Evolutionary conservation across 2,329 filamentous ascomycete species (phyloP).

Genomic region (Fusarium anguioides): DNA sequence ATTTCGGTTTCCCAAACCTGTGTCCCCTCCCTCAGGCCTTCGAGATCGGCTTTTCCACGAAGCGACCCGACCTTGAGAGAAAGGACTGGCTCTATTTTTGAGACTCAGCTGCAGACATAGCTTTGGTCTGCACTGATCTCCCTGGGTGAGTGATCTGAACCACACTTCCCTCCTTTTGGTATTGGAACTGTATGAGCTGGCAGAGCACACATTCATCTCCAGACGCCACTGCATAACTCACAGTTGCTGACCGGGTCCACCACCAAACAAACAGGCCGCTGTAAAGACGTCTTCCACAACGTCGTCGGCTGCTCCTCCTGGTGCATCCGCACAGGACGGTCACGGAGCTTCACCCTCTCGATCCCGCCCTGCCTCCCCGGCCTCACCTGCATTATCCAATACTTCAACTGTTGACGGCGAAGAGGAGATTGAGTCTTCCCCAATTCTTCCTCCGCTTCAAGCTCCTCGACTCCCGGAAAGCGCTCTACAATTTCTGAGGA

Average conservation of each 20-base stretch:
- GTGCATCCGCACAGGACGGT: constrained; percentile 71
- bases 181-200: constrained; percentile 31
- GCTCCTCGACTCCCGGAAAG: constrained; percentile 68
- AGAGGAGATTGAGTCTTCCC: constrained; percentile 66
- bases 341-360: constrained; percentile 52
- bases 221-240: constrained; percentile 41
- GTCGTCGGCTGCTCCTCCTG: constrained; percentile 63
- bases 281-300: constrained; percentile 68
- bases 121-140: constrained; percentile 73
- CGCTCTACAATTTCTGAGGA: constrained; percentile 65
- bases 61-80: constrained; percentile 45
- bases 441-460: constrained; percentile 67
- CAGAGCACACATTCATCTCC: constrained; percentile 38
- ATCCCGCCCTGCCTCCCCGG: constrained; percentile 51
- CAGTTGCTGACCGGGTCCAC: constrained; percentile 41
- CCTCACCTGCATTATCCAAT: constrained; percentile 70
- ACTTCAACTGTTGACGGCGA: constrained; percentile 70
- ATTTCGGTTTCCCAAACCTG: constrained; percentile 33
- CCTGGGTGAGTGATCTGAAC: constrained; percentile 54
- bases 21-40: constrained; percentile 34
- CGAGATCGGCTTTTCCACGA: constrained; percentile 41
- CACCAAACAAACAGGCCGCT: constrained; percentile 49
- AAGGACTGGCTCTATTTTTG: constrained; percentile 47
- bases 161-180: constrained; percentile 15
- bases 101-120: constrained; percentile 69